These are phyloP conservation scores for Pseudopediastrum boryanum DNA, from an alignment of 139 green algal genomes.

Conservation along the genomic window DNA sequence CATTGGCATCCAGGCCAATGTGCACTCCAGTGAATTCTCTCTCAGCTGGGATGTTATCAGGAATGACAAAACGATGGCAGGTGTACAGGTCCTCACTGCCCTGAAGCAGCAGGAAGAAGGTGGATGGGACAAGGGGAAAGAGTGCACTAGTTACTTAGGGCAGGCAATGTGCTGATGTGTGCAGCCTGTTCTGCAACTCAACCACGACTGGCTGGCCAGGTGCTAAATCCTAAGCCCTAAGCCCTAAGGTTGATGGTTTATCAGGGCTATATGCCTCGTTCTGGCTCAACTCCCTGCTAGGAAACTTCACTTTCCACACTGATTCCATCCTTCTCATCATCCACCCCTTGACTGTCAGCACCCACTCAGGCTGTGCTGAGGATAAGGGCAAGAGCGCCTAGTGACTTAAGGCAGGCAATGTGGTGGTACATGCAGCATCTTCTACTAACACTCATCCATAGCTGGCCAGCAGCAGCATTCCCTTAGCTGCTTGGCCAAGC, in stretches of 20 bases:
- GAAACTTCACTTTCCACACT: no score
- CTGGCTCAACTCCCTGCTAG: neutral
- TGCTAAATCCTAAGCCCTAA: neutral
- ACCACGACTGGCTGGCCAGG: neutral
- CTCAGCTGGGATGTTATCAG: conserved; percentile 1
- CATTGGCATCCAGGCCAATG: neutral
- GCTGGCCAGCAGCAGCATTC: no score
- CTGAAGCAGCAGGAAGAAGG: neutral
- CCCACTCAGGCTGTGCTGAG: no score
- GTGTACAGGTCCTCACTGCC: conserved; percentile 6
- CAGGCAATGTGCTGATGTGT: neutral
- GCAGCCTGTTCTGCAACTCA: neutral
- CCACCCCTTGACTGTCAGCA: no score
- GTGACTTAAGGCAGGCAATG: no score
- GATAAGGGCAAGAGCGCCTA: no score
- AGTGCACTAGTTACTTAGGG: neutral
- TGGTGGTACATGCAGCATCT: no score
- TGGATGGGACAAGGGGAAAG: no score
- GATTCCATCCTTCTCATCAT: no score
- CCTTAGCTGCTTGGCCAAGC: no score
- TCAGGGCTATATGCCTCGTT: neutral
- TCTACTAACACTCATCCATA: no score
- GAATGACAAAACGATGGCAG: conserved; percentile 16
- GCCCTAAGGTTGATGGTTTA: neutral
- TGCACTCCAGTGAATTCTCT: conserved; percentile 18